Evolutionary conservation across 1,139 yeast species (phyloP).

Genomic region (Scheffersomyces segobiensis): DNA sequence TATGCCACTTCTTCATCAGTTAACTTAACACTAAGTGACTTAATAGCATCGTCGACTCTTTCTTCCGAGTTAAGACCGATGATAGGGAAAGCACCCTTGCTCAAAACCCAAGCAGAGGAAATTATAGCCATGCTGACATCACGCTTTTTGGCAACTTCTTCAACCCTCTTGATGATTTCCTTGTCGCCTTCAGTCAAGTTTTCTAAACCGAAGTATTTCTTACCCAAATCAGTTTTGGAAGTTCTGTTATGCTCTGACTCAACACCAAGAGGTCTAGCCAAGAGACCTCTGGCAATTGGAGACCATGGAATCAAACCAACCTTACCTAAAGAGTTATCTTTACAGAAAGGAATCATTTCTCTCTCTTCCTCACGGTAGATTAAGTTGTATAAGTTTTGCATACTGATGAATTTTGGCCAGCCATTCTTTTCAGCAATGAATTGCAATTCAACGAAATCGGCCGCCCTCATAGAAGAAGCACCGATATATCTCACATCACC

Average conservation of each 20-base stretch:
- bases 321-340: slow-evolving; percentile 32
- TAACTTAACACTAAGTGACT: slow-evolving; percentile 42
- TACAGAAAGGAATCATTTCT: slow-evolving; percentile 58
- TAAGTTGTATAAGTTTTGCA: slow-evolving; percentile 60
- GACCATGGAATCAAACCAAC: slow-evolving; percentile 56
- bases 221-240: slow-evolving; percentile 16
- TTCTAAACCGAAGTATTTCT: slow-evolving; percentile 8
- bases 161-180: slow-evolving; percentile 50
- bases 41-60: slow-evolving; percentile 56
- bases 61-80: slow-evolving; percentile 52
- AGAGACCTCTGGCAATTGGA: slow-evolving; percentile 48
- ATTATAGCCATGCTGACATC: slow-evolving; percentile 52
- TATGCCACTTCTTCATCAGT: slow-evolving; percentile 45
- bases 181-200: slow-evolving; percentile 22
- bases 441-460: slow-evolving; percentile 18
- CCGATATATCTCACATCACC: slow-evolving; percentile 18
- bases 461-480: slow-evolving; percentile 18
- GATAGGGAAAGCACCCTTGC: slow-evolving; percentile 53
- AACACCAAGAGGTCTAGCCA: slow-evolving; percentile 39
- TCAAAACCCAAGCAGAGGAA: slow-evolving; percentile 55
- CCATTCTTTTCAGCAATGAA: slow-evolving; percentile 15
- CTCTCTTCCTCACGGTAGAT: slow-evolving; percentile 60
- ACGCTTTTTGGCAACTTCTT: slow-evolving; percentile 48
- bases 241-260: slow-evolving; percentile 17
- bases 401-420: slow-evolving; percentile 51